Evolutionary conservation across 2,329 filamentous ascomycete genomes (phyloP).

Genomic region (Botryotinia globosa): DNA sequence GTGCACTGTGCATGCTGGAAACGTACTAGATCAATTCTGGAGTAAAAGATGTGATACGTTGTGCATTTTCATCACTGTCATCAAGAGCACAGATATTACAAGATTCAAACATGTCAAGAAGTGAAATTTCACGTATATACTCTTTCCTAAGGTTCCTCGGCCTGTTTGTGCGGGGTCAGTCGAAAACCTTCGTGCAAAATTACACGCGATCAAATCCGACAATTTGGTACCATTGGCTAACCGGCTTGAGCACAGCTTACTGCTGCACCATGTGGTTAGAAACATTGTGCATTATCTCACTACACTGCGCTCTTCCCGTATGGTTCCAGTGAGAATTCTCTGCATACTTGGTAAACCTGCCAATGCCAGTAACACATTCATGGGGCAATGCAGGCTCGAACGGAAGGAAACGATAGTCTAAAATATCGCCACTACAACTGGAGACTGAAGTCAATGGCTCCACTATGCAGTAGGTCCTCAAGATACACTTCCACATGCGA

Average conservation of each 20-base stretch:
- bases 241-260: not conserved
- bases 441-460: not conserved
- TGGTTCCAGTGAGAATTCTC: not conserved
- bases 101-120: not conserved
- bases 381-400: not conserved
- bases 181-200: not conserved
- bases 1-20: not conserved
- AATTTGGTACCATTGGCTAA: not conserved
- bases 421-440: not conserved
- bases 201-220: not conserved
- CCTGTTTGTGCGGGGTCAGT: not conserved
- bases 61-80: not conserved
- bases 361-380: not conserved
- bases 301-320: not conserved
- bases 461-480: not conserved
- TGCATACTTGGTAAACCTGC: not conserved
- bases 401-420: slow-evolving; percentile 2
- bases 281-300: not conserved
- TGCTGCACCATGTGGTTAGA: not conserved
- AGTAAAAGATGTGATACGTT: not conserved
- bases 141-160: not conserved
- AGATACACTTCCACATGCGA: not conserved
- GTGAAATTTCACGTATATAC: not conserved
- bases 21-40: not conserved
- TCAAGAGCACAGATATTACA: not conserved